These are phyloP conservation scores for Colletotrichum simmondsii DNA, from an alignment of 2,329 filamentous ascomycete genomes.

Conservation along the genomic window DNA sequence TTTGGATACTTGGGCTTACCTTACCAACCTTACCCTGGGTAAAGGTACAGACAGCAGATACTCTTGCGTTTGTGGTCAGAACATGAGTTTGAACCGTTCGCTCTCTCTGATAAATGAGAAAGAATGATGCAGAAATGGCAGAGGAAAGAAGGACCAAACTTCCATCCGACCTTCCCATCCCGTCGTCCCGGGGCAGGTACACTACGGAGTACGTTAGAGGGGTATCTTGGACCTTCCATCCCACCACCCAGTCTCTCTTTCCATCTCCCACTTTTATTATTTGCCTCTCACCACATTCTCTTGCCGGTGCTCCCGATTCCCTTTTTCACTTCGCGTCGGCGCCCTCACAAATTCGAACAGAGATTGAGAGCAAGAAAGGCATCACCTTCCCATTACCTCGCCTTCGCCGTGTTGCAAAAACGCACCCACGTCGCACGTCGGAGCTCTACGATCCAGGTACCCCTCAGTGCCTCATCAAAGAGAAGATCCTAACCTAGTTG, in stretches of 20 bases:
- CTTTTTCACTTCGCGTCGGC: background rate
- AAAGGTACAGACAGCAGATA: background rate
- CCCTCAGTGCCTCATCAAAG: background rate
- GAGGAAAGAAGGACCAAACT: background rate
- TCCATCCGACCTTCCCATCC: background rate
- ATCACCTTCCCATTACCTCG: background rate
- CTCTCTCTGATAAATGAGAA: background rate
- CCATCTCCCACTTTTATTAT: background rate
- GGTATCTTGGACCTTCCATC: background rate
- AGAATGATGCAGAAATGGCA: background rate
- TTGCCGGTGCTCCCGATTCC: conserved; percentile 7
- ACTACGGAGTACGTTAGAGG: background rate
- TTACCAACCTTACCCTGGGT: background rate
- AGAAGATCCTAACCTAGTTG: conserved; percentile 9
- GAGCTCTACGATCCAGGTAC: background rate
- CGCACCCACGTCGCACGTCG: background rate
- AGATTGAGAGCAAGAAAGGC: background rate
- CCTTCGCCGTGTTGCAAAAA: background rate
- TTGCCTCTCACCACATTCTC: background rate
- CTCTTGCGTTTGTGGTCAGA: background rate
- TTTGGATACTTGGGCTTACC: background rate
- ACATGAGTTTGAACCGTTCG: background rate
- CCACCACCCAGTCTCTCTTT: background rate
- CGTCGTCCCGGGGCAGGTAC: background rate
- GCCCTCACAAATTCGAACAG: background rate